Evolutionary conservation across 176 grass and related monocot species (phyloP).

Genomic region (Thinopyrum elongatum): DNA sequence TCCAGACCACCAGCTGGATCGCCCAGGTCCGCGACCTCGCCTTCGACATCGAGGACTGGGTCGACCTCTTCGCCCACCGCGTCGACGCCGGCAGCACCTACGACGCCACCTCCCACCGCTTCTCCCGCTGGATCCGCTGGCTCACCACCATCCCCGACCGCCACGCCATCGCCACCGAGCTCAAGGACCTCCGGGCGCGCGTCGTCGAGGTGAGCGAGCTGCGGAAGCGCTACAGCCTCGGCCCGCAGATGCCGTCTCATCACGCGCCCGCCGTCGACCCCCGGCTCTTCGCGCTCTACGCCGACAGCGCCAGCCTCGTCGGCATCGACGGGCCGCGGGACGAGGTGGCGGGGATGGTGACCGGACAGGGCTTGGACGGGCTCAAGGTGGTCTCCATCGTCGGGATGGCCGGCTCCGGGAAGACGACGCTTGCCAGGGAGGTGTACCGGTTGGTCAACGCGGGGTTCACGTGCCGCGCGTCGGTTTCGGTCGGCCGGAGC

Average conservation of each 20-base stretch:
- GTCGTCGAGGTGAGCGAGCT: slow-evolving; percentile 23
- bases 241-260: background rate
- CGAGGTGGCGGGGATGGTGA: background rate
- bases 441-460: background rate
- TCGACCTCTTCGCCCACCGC: slow-evolving; percentile 35
- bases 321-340: slow-evolving; percentile 2
- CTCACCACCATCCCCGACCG: slow-evolving; percentile 12
- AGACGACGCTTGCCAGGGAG: slow-evolving; percentile 32
- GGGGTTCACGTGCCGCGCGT: background rate
- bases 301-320: background rate
- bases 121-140: background rate
- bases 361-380: background rate
- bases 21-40: background rate
- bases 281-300: background rate
- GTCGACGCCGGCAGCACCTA: slow-evolving; percentile 14
- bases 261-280: background rate
- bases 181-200: slow-evolving; percentile 29
- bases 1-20: slow-evolving; percentile 21
- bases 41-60: slow-evolving; percentile 24
- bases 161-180: slow-evolving; percentile 32
- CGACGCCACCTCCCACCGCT: background rate
- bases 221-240: slow-evolving; percentile 26
- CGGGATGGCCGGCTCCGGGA: slow-evolving; percentile 45
- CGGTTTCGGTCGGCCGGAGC: slow-evolving; percentile 10
- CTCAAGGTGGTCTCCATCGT: slow-evolving; percentile 18